A percentile compares a stretch with the other conserved stretches of the same genome.
Evolutionary conservation across 768 basidiomycete species (phyloP).

Genomic region (Scleroderma citrinum): DNA sequence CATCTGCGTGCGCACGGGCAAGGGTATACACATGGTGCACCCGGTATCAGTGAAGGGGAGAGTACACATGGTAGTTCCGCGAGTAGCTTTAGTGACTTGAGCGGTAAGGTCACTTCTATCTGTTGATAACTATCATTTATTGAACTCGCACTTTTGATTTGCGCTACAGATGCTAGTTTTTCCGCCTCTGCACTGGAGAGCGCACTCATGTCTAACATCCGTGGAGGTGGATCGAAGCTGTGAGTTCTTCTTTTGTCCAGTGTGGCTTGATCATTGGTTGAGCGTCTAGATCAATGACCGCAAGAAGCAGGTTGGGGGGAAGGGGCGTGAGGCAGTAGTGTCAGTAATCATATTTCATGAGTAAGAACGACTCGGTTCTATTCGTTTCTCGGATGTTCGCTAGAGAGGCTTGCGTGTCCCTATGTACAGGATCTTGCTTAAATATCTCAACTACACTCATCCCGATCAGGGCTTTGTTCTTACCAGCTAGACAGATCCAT

Average conservation of each 20-base stretch:
- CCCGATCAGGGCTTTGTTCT: no score
- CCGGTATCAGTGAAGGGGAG: conserved; percentile 45
- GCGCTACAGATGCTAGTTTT: conserved; percentile 55
- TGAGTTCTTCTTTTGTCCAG: conserved; percentile 35
- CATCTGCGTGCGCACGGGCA: conserved; percentile 41
- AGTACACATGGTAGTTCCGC: conserved; percentile 68
- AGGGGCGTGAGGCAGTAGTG: neutral
- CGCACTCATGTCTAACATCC: conserved; percentile 70
- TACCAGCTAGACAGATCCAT: neutral
- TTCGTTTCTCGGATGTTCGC: no score
- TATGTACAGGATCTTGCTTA: no score
- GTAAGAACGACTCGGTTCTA: no score
- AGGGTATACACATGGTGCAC: conserved; percentile 30
- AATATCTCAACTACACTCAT: no score
- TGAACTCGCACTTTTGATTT: neutral
- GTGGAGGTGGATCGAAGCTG: conserved; percentile 61
- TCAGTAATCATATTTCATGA: neutral
- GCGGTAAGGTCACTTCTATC: conserved; percentile 44
- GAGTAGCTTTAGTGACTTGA: conserved; percentile 82
- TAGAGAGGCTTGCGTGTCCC: no score
- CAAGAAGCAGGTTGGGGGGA: conserved; percentile 23
- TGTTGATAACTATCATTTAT: neutral
- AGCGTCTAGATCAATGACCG: conserved; percentile 27
- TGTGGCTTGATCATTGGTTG: no score
- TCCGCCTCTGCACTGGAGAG: conserved; percentile 79